Conservation (phyloP, 805 yeast species). For the Pichia insulana region DNA sequence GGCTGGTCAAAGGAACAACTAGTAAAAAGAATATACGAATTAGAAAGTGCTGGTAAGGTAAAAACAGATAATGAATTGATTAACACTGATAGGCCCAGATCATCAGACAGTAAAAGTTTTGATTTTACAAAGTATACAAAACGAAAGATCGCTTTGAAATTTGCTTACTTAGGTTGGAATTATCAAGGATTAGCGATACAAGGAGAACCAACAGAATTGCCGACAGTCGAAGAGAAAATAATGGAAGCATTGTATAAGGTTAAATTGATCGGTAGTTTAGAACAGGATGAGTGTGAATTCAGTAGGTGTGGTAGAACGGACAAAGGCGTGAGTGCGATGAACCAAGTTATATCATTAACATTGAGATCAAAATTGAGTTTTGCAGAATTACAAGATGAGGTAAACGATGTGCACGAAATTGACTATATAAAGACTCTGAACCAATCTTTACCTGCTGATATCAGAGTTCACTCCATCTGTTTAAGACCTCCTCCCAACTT, state of each 20-base stretch:
- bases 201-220: slow-evolving; percentile 63
- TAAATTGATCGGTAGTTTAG: slow-evolving; percentile 51
- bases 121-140: slow-evolving; percentile 57
- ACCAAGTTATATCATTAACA: slow-evolving; percentile 77
- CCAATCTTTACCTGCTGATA: slow-evolving; percentile 70
- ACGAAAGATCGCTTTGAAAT: slow-evolving; percentile 68
- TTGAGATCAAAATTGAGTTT: slow-evolving; percentile 59
- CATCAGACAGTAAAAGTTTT: slow-evolving; percentile 25
- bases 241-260: slow-evolving; percentile 64
- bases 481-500: slow-evolving; percentile 75
- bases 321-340: slow-evolving; percentile 94
- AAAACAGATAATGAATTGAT: not conserved
- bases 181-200: slow-evolving; percentile 88
- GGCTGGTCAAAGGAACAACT: slow-evolving; percentile 62
- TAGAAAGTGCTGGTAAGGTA: slow-evolving; percentile 34
- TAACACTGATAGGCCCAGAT: slow-evolving; percentile 28
- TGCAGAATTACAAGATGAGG: slow-evolving; percentile 53
- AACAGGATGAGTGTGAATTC: slow-evolving; percentile 58
- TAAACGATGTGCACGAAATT: slow-evolving; percentile 57
- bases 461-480: slow-evolving; percentile 73
- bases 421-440: slow-evolving; percentile 73
- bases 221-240: slow-evolving; percentile 78
- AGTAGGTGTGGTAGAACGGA: slow-evolving; percentile 95
- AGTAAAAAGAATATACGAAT: slow-evolving; percentile 43
- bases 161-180: slow-evolving; percentile 90